Conservation (phyloP, 2,329 filamentous ascomycete genomes). For the Ascochyta fabae region DNA sequence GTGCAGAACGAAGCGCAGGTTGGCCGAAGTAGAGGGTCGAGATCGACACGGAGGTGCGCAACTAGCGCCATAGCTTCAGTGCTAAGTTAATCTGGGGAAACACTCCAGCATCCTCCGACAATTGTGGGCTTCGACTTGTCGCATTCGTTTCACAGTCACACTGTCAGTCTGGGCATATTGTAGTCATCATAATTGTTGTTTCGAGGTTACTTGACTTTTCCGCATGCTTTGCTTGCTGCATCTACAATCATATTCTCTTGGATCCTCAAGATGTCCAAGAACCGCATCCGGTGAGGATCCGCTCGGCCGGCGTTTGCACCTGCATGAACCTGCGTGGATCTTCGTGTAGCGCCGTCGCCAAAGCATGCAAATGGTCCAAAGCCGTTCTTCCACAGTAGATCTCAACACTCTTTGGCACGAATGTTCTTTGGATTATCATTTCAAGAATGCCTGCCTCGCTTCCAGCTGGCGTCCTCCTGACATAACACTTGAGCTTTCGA, state of each 20-base stretch:
- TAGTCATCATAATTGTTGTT: not conserved
- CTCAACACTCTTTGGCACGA: too few relatives aligned
- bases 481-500: too few relatives aligned
- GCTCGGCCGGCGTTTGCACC: constrained; percentile 8
- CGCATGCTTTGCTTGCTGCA: not conserved
- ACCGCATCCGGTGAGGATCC: constrained; percentile 20
- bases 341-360: constrained; percentile 6
- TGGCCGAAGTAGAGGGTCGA: constrained; percentile 26
- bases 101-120: constrained; percentile 6
- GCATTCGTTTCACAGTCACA: constrained; percentile 14
- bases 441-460: too few relatives aligned
- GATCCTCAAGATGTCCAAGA: not conserved
- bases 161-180: constrained; percentile 9
- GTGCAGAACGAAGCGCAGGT: constrained; percentile 24
- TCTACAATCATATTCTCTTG: not conserved
- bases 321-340: constrained; percentile 16
- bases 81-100: constrained; percentile 18
- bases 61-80: constrained; percentile 20
- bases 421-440: too few relatives aligned
- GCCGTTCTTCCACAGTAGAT: too few relatives aligned
- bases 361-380: not conserved
- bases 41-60: constrained; percentile 21
- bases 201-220: not conserved
- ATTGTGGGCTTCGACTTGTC: constrained; percentile 17
- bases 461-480: too few relatives aligned